Evolutionary conservation across 1,284 basidiomycete genomes (phyloP), one percentile per base, ranked within the genome.

Genomic region (Fomitiporia mediterranea): DNA sequence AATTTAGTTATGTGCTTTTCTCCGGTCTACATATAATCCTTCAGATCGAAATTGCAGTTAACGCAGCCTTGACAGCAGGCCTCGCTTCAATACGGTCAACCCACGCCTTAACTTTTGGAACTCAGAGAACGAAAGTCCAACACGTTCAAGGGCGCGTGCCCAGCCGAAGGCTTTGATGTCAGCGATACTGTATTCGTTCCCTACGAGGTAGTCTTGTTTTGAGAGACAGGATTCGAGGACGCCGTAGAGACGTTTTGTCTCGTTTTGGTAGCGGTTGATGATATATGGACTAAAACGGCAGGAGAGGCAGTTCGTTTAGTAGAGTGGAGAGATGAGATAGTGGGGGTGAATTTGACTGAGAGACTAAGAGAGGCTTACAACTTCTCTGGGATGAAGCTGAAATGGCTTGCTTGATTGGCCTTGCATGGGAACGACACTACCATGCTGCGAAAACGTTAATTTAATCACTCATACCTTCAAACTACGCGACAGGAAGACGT

Each of bases 351-450:
- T n/a, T n/a, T n/a, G n/a, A n/a, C n/a, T n/a, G n/a, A n/a, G 72
- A 58, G 56, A 82, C 82, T 76, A 59, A 80, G 79, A 66, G 80
- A 83, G 7, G 75, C 84, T 60, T 84, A 86, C 2, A 86, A 77
- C 56, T 84, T 79, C 63, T 84, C 84, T 0, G 82, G 76, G 60
- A 64, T 74, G 13, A 67, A 67, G 59, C 71, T 68, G 70, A 86
- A 87, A 68, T 84, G 82, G 65, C 78, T 75, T 8, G 80, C 78
- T 71, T n/a, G n/a, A n/a, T n/a, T 91, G 88, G 21, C 87, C 86
- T 70, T 86, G 83, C 83, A 88, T 89, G 1, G 86, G 85, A 11
- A 84, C 84, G 19, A 87, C 67, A n/a, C 83, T 84, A 8, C 84
- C 84, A 63, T 86, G 83, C 79, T 83, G 44, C 27, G n/a, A n/a